Base-by-base conservation (phyloP, 495 filamentous ascomycete species). In the Durotheca rogersii region DNA sequence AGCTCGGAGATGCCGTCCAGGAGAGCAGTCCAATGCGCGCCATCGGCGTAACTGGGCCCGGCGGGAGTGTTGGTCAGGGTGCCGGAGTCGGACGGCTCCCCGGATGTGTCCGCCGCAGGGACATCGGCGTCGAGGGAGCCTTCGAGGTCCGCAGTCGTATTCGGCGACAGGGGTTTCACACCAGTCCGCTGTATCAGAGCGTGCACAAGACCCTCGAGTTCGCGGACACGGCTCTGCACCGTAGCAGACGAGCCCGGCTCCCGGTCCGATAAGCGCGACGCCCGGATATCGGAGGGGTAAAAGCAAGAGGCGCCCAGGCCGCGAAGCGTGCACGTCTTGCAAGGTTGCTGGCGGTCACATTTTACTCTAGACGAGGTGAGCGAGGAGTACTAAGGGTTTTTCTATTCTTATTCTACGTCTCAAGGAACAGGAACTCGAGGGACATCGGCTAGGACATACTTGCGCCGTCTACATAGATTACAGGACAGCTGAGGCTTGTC, bases 401-500 rank as follows among this genome's bases (percentile, higher is more conserved):
- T n/a, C n/a, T 9, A n/a, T 20, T 18, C 10, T 33, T 11, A 25
- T 45, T 20, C n/a, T n/a, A n/a, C n/a, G n/a, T n/a, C n/a, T n/a
- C n/a, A n/a, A n/a, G n/a, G n/a, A n/a, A n/a, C n/a, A n/a, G n/a
- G n/a, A n/a, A n/a, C n/a, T n/a, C n/a, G n/a, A n/a, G n/a, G n/a
- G n/a, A n/a, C n/a, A 27, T 21, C 12, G 36, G 45, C 2, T 10
- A 30, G 2, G 21, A 47, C 55, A 18, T 62, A 68, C 64, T 68
- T 68, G 53, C 64, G 51, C 36, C 55, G 44, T 14, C 66, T 58
- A 37, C 66, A 69, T 30, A 62, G 37, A 27, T 55, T 63, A 53
- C 66, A 69, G 25, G 64, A 67, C 1, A 69, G 45, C 43, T 69
- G 66, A 12, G 64, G 64, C 35, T 69, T 69, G 43, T 69, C 66